Evolutionary conservation across 1,284 basidiomycete genomes (phyloP), one percentile per base, ranked within the genome.

Genomic region (Spongispora temasekensis): DNA sequence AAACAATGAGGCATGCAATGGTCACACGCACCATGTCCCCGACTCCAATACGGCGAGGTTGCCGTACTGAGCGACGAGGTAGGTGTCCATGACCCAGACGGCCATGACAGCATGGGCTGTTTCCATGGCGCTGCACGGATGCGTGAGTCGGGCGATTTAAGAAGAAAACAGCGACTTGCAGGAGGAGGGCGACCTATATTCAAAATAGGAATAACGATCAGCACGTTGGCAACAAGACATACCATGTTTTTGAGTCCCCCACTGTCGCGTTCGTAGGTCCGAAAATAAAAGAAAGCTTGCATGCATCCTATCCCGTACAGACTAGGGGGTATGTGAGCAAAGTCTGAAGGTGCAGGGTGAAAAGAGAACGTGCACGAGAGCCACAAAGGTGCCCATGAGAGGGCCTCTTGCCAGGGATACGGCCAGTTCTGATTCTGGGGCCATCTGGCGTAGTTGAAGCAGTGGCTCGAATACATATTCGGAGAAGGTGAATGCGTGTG

Each of bases 251-350:
- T 75, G 42, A 72, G 65, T 40, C 56, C 56, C 54, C 54, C 32
- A 4, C 32, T 72, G 2, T 54, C 42, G 15, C 27, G 25, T 4
- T 63, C 59, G 59, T 74, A 72, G 1, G 70, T 72, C 21, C 57
- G 64, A 28, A 66, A 75, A 59, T 72, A 72, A 30, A 69, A 73
- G 37, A 75, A 64, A 7, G 70, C 64, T 30, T 72, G 71, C 48
- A 65, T 62, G 59, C 71, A 72, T 4, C 71, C 74, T n/a, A 72
- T 55, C 8, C 71, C 71, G 30, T 72, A 72, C 3, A 72, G 52
- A n/a, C 71, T 72, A 37, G 13, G 35, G 35, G 10, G 31, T 32
- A 12, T 27, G 44, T 46, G 23, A 46, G 44, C 34, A 55, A 17
- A 31, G n/a, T 28, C 19, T 55, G 53, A 27, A 23, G 7, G 31